Base-by-base conservation (phyloP, 1,139 yeast genomes). In the Scheffersomyces parashehatae region DNA sequence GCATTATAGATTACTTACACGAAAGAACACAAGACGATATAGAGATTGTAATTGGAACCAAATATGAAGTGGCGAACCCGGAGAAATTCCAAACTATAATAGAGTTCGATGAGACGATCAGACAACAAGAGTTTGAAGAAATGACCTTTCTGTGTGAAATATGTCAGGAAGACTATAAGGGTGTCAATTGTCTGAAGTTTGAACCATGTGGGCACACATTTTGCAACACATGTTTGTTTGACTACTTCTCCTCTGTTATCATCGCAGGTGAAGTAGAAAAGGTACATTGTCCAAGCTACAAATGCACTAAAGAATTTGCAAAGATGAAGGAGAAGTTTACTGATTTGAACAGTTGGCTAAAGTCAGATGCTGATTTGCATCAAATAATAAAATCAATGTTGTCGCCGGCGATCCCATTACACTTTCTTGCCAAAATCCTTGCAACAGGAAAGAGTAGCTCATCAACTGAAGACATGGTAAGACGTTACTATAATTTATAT, bases 261-360 rank as follows among this genome's bases (percentile, higher is more conserved):
- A 57, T 58, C 2, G 64, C 73, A 14, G 88, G 87, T 1, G 79
- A 77, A 30, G 70, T 81, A 3, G 71, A 71, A 12, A 77, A 68
- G 42, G 70, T 84, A 0, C 81, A 81, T 50, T 84, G 90, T 54
- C 88, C 89, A 0, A 73, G 79, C 38, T 77, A 71, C 50, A 70
- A 68, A 30, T 79, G 81, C 50, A 65, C 77, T 2, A 67, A 65
- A 45, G 34, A 48, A 30, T 44, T 56, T 43, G 53, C 59, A 31
- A 38, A 49, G 11, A 41, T 41, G 8, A 52, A 59, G 24, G 58
- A 56, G 3, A 53, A 55, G 30, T 59, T 59, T 38, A 51, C 68
- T 36, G 51, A 57, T 15, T 58, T 51, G 50, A 65, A 55, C 36
- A 53, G 35, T 36, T 53, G 42, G 58, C 59, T 42, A 44, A 54